A percentile compares a stretch with the other conserved stretches of the same genome.
Evolutionary conservation across 106 monocot species (phyloP).

Genomic region (Apostasia shenzhenica): DNA sequence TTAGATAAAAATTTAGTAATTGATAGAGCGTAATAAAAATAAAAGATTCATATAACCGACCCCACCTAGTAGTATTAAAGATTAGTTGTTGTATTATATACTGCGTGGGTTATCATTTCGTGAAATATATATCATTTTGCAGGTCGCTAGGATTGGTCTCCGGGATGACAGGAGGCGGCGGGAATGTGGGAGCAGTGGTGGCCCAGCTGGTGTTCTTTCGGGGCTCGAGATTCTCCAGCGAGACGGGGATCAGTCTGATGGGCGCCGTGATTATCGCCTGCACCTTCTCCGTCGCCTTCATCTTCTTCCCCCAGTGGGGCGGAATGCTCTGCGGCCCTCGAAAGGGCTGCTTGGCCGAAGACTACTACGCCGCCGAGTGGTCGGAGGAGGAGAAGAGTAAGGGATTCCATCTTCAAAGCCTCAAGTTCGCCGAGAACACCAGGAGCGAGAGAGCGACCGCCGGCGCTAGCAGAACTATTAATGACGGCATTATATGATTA

Average conservation of each 20-base stretch:
- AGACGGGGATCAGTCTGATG: constrained; percentile 68
- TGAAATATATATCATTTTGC: background rate
- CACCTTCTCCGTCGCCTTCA: constrained; percentile 16
- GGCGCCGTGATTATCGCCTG: constrained; percentile 53
- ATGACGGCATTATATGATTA: too few relatives aligned
- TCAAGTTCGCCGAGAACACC: constrained; percentile 76
- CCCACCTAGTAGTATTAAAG: too few relatives aligned
- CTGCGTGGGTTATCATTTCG: too few relatives aligned
- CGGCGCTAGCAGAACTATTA: too few relatives aligned
- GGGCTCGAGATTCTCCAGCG: constrained; percentile 45
- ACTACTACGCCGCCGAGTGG: constrained; percentile 72
- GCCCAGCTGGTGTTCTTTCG: constrained; percentile 73
- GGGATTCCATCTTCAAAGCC: constrained; percentile 23
- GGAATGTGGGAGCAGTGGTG: constrained; percentile 66
- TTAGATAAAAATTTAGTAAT: too few relatives aligned
- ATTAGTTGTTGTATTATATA: too few relatives aligned
- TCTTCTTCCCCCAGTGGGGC: constrained; percentile 55
- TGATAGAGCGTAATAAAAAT: too few relatives aligned
- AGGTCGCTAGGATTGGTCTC: constrained; percentile 65
- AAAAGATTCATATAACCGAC: too few relatives aligned
- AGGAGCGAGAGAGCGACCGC: constrained; percentile 45
- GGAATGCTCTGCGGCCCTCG: constrained; percentile 26
- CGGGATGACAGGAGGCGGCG: constrained; percentile 80
- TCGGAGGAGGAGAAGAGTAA: constrained; percentile 41
- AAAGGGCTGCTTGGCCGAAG: constrained; percentile 16